phyloP scores from a whole-genome alignment of 495 filamentous ascomycete genomes.

The Sporormia fimetaria region DNA sequence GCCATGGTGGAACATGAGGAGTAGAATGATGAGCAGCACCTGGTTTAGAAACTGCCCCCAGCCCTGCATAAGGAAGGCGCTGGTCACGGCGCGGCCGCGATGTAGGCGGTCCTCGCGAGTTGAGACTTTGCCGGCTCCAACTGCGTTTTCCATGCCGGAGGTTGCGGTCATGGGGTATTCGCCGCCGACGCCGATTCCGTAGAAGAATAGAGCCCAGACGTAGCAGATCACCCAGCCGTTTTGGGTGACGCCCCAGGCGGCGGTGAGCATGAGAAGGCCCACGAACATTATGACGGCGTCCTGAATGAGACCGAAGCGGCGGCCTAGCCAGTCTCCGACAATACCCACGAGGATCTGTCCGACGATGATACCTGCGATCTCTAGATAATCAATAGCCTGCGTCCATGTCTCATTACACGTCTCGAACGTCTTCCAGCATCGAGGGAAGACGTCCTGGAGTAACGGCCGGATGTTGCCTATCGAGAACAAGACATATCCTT shows the following conservation, averaged over 20 bases:
- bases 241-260: conserved; percentile 69
- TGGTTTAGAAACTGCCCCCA: conserved; percentile 95
- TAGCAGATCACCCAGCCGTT: conserved; percentile 93
- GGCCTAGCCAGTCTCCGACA: conserved; percentile 52
- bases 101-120: conserved; percentile 83
- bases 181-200: conserved; percentile 81
- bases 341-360: conserved; percentile 60
- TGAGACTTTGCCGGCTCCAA: conserved; percentile 72
- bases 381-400: conserved; percentile 68
- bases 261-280: conserved; percentile 75
- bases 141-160: conserved; percentile 86
- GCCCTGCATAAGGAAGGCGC: conserved; percentile 91
- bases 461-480: conserved; percentile 79
- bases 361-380: conserved; percentile 79
- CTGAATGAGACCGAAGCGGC: conserved; percentile 85
- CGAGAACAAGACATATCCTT: conserved; percentile 91
- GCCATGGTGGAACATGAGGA: conserved; percentile 71
- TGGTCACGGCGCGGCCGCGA: conserved; percentile 83
- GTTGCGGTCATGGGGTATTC: conserved; percentile 95
- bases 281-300: conserved; percentile 88
- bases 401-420: conserved; percentile 67
- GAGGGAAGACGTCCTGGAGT: conserved; percentile 54
- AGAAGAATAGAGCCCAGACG: conserved; percentile 80
- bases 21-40: conserved; percentile 64
- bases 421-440: conserved; percentile 56